Evolutionary conservation across 352 stramenopile genomes (phyloP).

Genomic region (Phytophthora melonis): DNA sequence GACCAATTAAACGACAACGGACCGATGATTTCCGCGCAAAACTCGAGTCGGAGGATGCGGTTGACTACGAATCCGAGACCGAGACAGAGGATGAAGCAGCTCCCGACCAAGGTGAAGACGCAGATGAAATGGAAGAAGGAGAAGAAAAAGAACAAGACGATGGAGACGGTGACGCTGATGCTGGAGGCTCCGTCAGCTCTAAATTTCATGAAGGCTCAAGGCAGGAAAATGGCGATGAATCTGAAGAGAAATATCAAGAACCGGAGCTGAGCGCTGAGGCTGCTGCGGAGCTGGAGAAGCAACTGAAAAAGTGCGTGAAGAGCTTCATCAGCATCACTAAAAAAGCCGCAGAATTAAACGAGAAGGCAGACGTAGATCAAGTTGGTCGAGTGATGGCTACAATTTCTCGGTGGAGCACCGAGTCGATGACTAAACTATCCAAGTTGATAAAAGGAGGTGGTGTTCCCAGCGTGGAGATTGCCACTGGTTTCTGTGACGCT

Average conservation of each 20-base stretch:
- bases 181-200: neutral
- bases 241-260: neutral
- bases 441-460: neutral
- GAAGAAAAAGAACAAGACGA: neutral
- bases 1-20: neutral
- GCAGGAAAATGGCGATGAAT: neutral
- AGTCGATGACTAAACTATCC: neutral
- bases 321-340: neutral
- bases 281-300: neutral
- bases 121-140: neutral
- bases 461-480: neutral
- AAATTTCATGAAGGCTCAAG: neutral
- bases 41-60: neutral
- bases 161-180: neutral
- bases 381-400: neutral
- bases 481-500: neutral
- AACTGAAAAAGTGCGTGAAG: neutral
- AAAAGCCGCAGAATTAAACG: neutral
- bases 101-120: neutral
- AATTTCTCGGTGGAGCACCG: neutral
- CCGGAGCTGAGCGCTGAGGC: neutral
- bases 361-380: neutral
- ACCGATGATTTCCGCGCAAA: neutral
- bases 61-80: neutral
- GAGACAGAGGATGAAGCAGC: conserved; percentile 1